These are phyloP conservation scores for Wickerhamomyces silvicola DNA, from an alignment of 805 yeast species.

Conservation along the genomic window DNA sequence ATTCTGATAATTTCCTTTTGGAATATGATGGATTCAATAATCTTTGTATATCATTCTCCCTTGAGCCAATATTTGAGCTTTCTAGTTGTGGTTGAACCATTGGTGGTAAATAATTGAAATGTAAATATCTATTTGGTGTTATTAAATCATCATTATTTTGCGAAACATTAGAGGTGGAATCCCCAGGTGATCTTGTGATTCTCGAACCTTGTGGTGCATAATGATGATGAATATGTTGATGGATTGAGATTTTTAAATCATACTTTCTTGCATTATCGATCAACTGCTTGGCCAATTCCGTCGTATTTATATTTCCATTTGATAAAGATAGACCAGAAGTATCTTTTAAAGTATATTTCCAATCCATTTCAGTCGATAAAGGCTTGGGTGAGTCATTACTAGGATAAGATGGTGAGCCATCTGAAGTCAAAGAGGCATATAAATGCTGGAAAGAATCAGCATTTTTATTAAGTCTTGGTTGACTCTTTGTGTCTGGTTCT, in stretches of 20 bases:
- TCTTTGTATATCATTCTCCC: constrained; percentile 38
- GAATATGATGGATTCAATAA: constrained; percentile 32
- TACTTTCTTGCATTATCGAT: constrained; percentile 54
- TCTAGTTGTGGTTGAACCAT: constrained; percentile 66
- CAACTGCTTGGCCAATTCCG: constrained; percentile 49
- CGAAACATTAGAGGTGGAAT: constrained; percentile 17
- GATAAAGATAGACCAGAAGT: constrained; percentile 39
- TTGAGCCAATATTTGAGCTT: constrained; percentile 41
- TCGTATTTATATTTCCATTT: constrained; percentile 45
- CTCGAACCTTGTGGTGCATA: constrained; percentile 41
- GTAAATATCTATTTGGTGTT: constrained; percentile 53
- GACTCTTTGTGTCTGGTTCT: too few species aligned
- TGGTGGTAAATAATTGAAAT: constrained; percentile 71
- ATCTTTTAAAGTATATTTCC: constrained; percentile 52
- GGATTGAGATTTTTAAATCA: constrained; percentile 59
- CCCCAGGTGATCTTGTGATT: constrained; percentile 17
- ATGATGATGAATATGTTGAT: constrained; percentile 83
- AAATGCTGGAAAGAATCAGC: too few species aligned
- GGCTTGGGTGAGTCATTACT: constrained; percentile 19
- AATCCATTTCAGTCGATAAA: constrained; percentile 38
- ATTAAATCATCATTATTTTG: constrained; percentile 22
- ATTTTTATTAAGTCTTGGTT: too few species aligned
- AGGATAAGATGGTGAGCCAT: constrained; percentile 3
- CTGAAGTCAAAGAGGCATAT: neutral
- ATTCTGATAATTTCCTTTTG: constrained; percentile 15